Evolutionary conservation across 1,284 basidiomycete genomes (phyloP), one percentile per base, ranked within the genome.

Genomic region (Cutaneotrichosporon curvatum): DNA sequence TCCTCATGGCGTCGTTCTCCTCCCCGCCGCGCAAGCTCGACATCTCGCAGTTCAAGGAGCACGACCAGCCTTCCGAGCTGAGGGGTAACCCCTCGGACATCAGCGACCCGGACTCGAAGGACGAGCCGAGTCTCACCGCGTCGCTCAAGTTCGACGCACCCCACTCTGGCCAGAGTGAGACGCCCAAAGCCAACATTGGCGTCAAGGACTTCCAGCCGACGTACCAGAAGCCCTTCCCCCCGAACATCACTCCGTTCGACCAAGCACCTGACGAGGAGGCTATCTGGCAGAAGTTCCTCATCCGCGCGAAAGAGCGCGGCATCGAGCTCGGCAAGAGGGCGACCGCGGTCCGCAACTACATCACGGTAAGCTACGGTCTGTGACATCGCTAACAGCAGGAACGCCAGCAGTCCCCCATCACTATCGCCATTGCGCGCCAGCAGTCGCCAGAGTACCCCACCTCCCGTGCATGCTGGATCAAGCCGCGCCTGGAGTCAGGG

Each of bases 1-100:
- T 85, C 47, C 76, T 94, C 66, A 73, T 87, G 51, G 89, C 85
- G 62, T 92, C 87, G 2, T 95, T 90, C 74, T 83, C 90, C 52
- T 74, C 77, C 32, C 84, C 86, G 1, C 65, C 80, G 20, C 37
- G 37, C 40, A 30, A 31, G 23, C 10, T 43, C n/a, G 34, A 33
- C 7, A 4, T 12, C 19, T 20, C 41, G 19, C n/a, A 37, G 19
- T 22, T 37, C 16, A 37, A 44, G 36, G 16, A 19, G 35, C 23
- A 22, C 12, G 32, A 7, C 9, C 14, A 34, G 22, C 15, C 20
- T 4, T 4, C 14, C 5, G 3, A 4, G 23, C 12, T 7, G 25
- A 7, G 25, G 8, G 25, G 25, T 7, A 28, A 28, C 25, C 25
- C n/a, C n/a, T n/a, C 25, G 25, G 25, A 28, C 25, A 7, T 28